Conservation (phyloP, 148 eudicot species). For the Diospyros lotus region DNA sequence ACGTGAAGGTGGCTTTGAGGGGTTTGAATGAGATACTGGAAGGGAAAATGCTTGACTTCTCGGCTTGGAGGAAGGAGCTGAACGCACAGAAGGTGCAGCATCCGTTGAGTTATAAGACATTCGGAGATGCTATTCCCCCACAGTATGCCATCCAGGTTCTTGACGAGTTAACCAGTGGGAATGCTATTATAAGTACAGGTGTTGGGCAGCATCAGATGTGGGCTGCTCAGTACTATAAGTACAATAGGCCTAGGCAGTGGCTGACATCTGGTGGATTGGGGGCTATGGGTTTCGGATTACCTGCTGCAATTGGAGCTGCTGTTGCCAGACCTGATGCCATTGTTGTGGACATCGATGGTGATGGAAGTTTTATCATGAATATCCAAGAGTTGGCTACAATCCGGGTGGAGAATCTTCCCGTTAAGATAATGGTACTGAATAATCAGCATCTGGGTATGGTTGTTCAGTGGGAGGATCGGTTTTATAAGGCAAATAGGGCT, state of each 20-base stretch:
- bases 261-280: constrained; percentile 54
- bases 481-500: constrained; percentile 48
- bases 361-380: constrained; percentile 62
- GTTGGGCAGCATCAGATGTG: constrained; percentile 78
- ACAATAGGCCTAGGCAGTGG: constrained; percentile 50
- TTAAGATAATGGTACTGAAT: constrained; percentile 55
- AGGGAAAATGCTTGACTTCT: constrained; percentile 27
- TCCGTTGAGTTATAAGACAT: constrained; percentile 41
- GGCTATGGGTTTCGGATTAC: constrained; percentile 65
- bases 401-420: constrained; percentile 51
- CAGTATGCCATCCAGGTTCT: constrained; percentile 57
- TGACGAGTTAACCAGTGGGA: constrained; percentile 47
- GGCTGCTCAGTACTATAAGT: constrained; percentile 59
- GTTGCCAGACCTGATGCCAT: constrained; percentile 47
- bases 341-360: constrained; percentile 62
- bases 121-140: constrained; percentile 59
- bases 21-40: constrained; percentile 14
- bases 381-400: constrained; percentile 60
- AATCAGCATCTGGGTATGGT: constrained; percentile 68
- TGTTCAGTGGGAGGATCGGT: constrained; percentile 61
- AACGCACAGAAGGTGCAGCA: constrained; percentile 31
- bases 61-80: constrained; percentile 44
- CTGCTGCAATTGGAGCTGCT: constrained; percentile 60
- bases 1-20: constrained; percentile 36
- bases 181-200: constrained; percentile 52